Conservation (phyloP, 108 stramenopile species). For the Conticribra guillardii region DNA sequence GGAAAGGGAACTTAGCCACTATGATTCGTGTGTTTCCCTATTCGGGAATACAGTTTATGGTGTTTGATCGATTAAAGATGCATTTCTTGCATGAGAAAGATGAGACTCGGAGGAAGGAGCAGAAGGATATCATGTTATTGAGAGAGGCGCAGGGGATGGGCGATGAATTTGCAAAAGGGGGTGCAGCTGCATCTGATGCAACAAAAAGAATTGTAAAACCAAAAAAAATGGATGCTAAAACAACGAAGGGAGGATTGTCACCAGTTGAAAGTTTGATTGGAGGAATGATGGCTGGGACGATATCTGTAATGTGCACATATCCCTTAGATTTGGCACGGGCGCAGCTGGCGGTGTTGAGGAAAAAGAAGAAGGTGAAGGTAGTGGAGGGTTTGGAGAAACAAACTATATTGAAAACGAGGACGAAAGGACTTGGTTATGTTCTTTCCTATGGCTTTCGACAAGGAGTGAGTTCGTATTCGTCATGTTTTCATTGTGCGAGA, state of each 20-base stretch:
- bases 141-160: conserved; percentile 1
- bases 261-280: conserved; percentile 83
- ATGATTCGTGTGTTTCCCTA: conserved; percentile 98
- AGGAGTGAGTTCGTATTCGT: conserved; percentile 14
- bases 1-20: conserved; percentile 96
- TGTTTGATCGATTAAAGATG: conserved; percentile 89
- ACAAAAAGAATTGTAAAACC: conserved; percentile 5
- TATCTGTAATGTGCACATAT: conserved; percentile 89
- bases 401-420: background rate
- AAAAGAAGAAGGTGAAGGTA: conserved; percentile 25
- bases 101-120: conserved; percentile 1
- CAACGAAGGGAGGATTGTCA: conserved; percentile 62
- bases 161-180: background rate
- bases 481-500: no score
- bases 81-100: conserved; percentile 50
- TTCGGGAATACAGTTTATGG: conserved; percentile 96
- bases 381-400: background rate
- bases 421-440: conserved; percentile 30
- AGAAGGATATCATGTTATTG: no score
- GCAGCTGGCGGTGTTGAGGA: conserved; percentile 90
- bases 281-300: conserved; percentile 90
- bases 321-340: conserved; percentile 95
- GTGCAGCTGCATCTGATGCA: background rate
- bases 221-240: background rate
- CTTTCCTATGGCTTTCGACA: conserved; percentile 18